phyloP scores from a whole-genome alignment of 345 rosid species.

The Bruguiera parviflora region DNA sequence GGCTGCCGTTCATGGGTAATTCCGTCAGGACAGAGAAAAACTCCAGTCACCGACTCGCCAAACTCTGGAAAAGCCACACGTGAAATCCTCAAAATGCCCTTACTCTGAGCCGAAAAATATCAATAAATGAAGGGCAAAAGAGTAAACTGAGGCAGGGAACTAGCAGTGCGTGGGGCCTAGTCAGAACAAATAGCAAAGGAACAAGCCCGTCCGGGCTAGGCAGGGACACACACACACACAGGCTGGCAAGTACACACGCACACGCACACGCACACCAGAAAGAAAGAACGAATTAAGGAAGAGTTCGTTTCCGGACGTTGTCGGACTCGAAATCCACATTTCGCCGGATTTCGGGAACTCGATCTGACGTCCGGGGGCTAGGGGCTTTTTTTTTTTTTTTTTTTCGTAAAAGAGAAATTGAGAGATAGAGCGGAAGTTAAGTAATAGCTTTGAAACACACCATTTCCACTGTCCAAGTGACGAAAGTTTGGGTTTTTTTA shows the following conservation, averaged over 20 bases:
- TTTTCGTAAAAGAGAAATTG: not conserved
- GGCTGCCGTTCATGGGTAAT: not conserved
- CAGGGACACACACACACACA: constrained; percentile 2
- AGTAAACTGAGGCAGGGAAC: constrained; percentile 11
- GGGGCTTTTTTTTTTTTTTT: constrained; percentile 29
- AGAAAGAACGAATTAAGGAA: not conserved
- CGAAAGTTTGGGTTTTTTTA: not conserved
- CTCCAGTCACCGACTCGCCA: not conserved
- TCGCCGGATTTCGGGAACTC: constrained; percentile 65
- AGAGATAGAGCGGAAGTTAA: not conserved
- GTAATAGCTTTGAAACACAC: not conserved
- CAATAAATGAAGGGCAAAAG: constrained; percentile 16
- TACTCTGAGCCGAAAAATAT: too few relatives aligned
- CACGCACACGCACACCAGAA: constrained; percentile 27
- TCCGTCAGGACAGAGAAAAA: not conserved
- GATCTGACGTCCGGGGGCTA: constrained; percentile 60
- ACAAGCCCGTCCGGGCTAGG: not conserved
- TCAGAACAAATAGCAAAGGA: constrained; percentile 5
- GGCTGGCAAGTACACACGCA: not conserved
- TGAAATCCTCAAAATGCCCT: constrained; percentile 4
- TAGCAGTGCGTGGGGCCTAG: constrained; percentile 23
- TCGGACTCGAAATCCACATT: constrained; percentile 67
- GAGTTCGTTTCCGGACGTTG: constrained; percentile 63
- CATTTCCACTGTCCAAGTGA: not conserved
- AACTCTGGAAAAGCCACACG: not conserved